Percentiles rank a stretch among this genome's conserved stretches.
phyloP scores from a whole-genome alignment of 192 early-diverging fungal species.

The Rhizoclosmatium globosum region DNA sequence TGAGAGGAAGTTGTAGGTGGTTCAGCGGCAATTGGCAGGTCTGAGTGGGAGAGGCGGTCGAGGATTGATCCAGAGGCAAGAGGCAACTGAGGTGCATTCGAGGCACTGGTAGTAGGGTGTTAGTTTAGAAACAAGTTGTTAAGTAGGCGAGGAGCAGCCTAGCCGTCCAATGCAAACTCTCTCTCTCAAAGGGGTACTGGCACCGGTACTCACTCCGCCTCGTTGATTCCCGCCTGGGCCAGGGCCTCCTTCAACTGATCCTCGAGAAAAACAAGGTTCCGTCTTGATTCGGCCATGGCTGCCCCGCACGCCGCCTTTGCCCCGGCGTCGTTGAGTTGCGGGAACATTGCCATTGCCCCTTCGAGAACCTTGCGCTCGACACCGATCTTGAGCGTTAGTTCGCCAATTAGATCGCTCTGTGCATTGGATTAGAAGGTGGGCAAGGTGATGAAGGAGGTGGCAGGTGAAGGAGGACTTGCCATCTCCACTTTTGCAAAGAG shows the following conservation, averaged over 20 bases:
- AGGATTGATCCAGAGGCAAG: not conserved
- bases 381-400: slow-evolving; percentile 59
- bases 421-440: no score
- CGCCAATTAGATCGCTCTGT: no score
- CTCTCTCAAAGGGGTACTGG: no score
- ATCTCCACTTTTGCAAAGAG: no score
- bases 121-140: not conserved
- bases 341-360: slow-evolving; percentile 9
- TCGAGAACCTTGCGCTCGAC: slow-evolving; percentile 69
- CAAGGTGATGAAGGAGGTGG: no score
- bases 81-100: not conserved
- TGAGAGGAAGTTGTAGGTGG: slow-evolving; percentile 15
- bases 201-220: not conserved
- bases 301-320: slow-evolving; percentile 45
- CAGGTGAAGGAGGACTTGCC: no score
- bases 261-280: slow-evolving; percentile 39
- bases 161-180: no score
- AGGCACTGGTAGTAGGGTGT: not conserved
- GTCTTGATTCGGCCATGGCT: slow-evolving; percentile 23
- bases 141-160: not conserved
- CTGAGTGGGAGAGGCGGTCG: slow-evolving; percentile 32
- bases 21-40: not conserved
- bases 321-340: not conserved
- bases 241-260: not conserved
- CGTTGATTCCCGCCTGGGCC: not conserved